Evolutionary conservation across 164 flowering plant species (phyloP).

Genomic region (Liquidambar formosana): DNA sequence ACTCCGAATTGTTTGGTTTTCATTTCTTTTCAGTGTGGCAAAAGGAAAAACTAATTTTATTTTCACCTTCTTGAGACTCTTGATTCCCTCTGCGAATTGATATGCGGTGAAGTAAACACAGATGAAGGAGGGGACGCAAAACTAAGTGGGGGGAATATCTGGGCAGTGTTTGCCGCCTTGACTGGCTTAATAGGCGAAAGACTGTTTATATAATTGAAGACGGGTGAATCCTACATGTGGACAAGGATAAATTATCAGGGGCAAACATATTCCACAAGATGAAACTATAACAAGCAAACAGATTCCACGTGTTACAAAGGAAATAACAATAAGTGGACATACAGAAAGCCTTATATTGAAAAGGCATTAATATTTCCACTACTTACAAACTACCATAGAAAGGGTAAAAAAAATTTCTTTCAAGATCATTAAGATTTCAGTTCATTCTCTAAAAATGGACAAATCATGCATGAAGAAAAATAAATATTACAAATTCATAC

Average conservation of each 20-base stretch:
- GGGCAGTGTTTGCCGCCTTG: conserved; percentile 17
- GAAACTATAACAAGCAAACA: background rate
- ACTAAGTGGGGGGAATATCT: conserved; percentile 22
- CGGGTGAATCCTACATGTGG: conserved; percentile 40
- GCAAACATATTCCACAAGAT: background rate
- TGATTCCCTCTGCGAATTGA: conserved; percentile 20
- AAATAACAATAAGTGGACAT: no score
- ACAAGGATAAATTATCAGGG: background rate
- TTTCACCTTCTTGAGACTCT: conserved; percentile 30
- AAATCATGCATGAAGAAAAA: no score
- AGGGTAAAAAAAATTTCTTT: no score
- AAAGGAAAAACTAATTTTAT: background rate
- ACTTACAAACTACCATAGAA: no score
- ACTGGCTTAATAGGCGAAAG: conserved; percentile 40
- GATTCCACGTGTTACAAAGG: background rate
- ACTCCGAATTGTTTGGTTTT: background rate
- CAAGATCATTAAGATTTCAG: no score
- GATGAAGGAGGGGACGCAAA: conserved; percentile 32
- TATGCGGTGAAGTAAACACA: conserved; percentile 33
- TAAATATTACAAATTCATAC: no score
- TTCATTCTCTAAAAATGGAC: no score
- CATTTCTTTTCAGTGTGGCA: background rate
- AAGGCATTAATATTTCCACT: no score
- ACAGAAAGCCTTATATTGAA: no score
- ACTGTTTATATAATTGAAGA: conserved; percentile 34